Base-by-base conservation (phyloP, 2,329 filamentous ascomycete genomes). In the Calonectria hongkongensis region DNA sequence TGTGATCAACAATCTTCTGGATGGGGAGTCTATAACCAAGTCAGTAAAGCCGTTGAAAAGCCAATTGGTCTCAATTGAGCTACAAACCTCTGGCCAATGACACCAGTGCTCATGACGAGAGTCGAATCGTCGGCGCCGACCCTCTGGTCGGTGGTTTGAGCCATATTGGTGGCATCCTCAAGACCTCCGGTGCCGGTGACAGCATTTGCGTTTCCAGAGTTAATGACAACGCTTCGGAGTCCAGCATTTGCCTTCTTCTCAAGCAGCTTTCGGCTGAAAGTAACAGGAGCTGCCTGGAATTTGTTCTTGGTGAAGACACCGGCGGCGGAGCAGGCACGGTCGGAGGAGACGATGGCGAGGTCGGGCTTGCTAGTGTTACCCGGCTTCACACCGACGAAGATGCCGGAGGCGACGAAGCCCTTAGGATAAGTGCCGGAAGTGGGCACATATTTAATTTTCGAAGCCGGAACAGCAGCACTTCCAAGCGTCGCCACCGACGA, bases 221-320 rank as follows among this genome's bases (percentile, higher is more conserved):
- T 99, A 85, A 98, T 92, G 68, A 99, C 90, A 30, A 99, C 92
- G 66, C 94, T 94, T 73, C 93, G 90, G 69, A 98, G 89, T 1
- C 94, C 94, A 15, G 89, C 84, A 71, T 95, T 94, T 60, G 88
- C 87, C 77, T 91, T 91, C 76, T 88, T 88, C 82, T 92, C 88
- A 43, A 98, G 86, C 73, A 96, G 91, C 70, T 93, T 89, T 75
- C 92, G 89, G 84, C 94, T 96, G 73, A 98, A 94, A 36, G 94
- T 95, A 54, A 99, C 96, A 6, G 97, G 97, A 13, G 97, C 97
- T 21, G 97, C 97, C 85, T 98, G 96, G 86, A 99, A 99, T 84
- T 96, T 96, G 87, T 99, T 99, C 85, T 95, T 97, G 68, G 97
- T 99, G 87, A 98, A 98, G 56, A 98, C 96, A 8, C 95, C 97